phyloP scores from a whole-genome alignment of 768 basidiomycete genomes.

The Hydnomerulius pinastri region DNA sequence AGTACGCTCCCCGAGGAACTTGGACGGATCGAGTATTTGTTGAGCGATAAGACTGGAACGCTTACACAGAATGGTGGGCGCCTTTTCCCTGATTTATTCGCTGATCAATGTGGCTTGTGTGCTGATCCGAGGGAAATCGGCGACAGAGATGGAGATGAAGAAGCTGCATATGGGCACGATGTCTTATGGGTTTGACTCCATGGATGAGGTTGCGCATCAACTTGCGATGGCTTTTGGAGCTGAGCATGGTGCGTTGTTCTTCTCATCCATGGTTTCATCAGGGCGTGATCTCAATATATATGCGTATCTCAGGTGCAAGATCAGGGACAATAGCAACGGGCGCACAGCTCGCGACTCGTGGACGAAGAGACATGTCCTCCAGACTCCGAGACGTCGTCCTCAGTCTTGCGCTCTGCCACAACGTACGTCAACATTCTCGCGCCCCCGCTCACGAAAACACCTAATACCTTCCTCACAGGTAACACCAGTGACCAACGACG shows the following conservation, averaged over 20 bases:
- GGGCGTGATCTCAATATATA: not conserved
- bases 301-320: slow-evolving; percentile 40
- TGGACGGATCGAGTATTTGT: slow-evolving; percentile 90
- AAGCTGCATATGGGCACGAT: slow-evolving; percentile 99
- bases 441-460: not conserved
- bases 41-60: slow-evolving; percentile 98
- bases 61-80: slow-evolving; percentile 90
- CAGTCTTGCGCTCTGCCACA: slow-evolving; percentile 94
- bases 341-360: slow-evolving; percentile 79
- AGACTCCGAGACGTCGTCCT: slow-evolving; percentile 90
- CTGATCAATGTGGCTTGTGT: not conserved
- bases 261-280: not conserved
- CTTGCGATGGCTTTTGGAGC: slow-evolving; percentile 82
- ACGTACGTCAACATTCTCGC: slow-evolving; percentile 51
- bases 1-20: slow-evolving; percentile 96
- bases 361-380: slow-evolving; percentile 92
- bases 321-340: slow-evolving; percentile 71
- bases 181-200: slow-evolving; percentile 95
- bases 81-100: not conserved
- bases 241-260: slow-evolving; percentile 48
- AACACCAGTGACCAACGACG: slow-evolving; percentile 93
- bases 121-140: too few relatives aligned
- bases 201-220: slow-evolving; percentile 97
- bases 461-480: slow-evolving; percentile 58
- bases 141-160: slow-evolving; percentile 97